Evolutionary conservation across 352 stramenopile species (phyloP), one percentile per base, ranked within the genome.

Genomic region (Phytophthora idaei): DNA sequence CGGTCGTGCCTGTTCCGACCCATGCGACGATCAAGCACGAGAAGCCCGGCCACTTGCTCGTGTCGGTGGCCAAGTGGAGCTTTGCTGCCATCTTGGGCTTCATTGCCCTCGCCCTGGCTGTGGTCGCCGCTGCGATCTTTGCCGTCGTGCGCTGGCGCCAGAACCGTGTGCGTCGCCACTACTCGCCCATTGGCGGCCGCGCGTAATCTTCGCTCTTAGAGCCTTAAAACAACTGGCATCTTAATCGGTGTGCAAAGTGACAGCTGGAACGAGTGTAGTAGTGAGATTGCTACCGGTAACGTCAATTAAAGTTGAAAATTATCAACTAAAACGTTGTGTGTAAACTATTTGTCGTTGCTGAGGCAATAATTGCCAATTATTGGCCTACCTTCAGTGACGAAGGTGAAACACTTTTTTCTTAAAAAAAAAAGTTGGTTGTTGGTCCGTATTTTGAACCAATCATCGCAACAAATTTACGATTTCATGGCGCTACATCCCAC

Each of bases 171-270:
- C 73, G 73, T 28, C 65, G 71, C 41, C 54, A 85, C 46, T 89
- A 89, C 69, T 83, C 68, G 51, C 78, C 80, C 0, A 89, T 89
- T 64, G 53, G 57, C 9, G 53, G 69, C 32, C 70, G 70, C 28
- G 57, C 66, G 37, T 83, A 73, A 70, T 21, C 21, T 21, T 21
- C 21, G 21, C 21, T 21, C 21, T 21, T 21, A 21, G 21, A 21
- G 21, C 21, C 21, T 21, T 21, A 21, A 21, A 21, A 21, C 21
- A 21, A 21, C 21, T 21, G 21, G 21, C 21, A 21, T 21, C 21
- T 21, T 21, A 21, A 11, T 37, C 12, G 36, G 12, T 42, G 36
- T 42, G n/a, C 36, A 42, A n/a, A 42, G 36, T 42, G 36, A 42
- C 36, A 42, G 34, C 34, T 42, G 36, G 36, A 42, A 42, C 32